These are phyloP conservation scores for Lasiodiplodia sp. DNA, from an alignment of 2,329 filamentous ascomycete genomes.

Conservation along the genomic window DNA sequence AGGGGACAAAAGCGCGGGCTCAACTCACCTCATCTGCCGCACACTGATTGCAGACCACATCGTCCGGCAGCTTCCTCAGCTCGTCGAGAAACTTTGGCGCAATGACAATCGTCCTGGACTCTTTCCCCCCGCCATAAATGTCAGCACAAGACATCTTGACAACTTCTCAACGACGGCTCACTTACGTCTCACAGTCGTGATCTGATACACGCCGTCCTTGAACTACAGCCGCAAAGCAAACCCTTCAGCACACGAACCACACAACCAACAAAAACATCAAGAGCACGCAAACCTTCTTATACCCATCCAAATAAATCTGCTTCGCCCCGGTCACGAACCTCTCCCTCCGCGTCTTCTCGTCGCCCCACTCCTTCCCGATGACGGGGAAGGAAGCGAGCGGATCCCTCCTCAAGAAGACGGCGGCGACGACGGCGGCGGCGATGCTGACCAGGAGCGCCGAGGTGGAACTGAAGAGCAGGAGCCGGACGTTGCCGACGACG, in stretches of 20 bases:
- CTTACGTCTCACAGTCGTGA: constrained; percentile 31
- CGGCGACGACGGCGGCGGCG: not conserved
- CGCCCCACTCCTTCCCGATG: not conserved
- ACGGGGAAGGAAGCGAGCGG: not conserved
- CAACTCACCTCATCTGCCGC: constrained; percentile 38
- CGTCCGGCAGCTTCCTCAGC: constrained; percentile 43
- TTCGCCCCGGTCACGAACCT: constrained; percentile 37
- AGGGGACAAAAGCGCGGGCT: not conserved
- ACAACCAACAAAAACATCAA: not conserved
- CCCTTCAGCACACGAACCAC: not conserved
- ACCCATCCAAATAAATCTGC: constrained; percentile 40
- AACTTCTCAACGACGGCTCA: not conserved
- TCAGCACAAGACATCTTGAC: not conserved
- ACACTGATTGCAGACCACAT: constrained; percentile 41
- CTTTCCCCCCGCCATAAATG: not conserved
- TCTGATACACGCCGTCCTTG: constrained; percentile 39
- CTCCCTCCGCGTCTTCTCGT: constrained; percentile 32
- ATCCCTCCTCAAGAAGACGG: not conserved
- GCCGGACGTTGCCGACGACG: not conserved
- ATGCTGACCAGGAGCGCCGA: not conserved
- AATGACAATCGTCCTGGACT: constrained; percentile 38
- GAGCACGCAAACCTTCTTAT: constrained; percentile 37
- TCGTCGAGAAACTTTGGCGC: constrained; percentile 41
- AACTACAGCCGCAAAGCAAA: constrained; percentile 37
- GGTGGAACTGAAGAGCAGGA: not conserved